These are phyloP conservation scores for Stygiomarasmius scandens DNA, from an alignment of 1,284 basidiomycete genomes.

Conservation along the genomic window DNA sequence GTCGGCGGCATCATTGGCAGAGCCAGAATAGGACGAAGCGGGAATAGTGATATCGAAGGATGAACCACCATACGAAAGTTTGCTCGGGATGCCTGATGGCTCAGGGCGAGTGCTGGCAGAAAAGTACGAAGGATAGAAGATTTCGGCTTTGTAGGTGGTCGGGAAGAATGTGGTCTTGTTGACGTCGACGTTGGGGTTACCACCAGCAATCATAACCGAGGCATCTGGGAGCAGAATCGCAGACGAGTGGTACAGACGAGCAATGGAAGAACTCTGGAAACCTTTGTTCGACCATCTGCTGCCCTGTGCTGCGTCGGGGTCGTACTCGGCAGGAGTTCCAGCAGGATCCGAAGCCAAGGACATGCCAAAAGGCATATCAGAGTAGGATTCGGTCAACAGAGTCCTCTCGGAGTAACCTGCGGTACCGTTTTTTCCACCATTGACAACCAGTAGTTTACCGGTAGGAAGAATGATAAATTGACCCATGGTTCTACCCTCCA, in stretches of 20 bases:
- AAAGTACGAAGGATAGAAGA: conserved; percentile 88
- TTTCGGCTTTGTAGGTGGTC: conserved; percentile 86
- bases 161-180: conserved; percentile 72
- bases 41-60: conserved; percentile 71
- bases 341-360: conserved; percentile 71
- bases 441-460: conserved; percentile 65
- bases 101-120: conserved; percentile 72
- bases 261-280: conserved; percentile 59
- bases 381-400: conserved; percentile 32
- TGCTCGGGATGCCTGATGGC: conserved; percentile 72
- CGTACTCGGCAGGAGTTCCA: conserved; percentile 74
- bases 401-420: conserved; percentile 53
- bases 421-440: conserved; percentile 69
- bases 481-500: conserved; percentile 77
- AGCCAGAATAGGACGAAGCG: conserved; percentile 64
- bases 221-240: conserved; percentile 90
- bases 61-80: conserved; percentile 84
- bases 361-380: conserved; percentile 52
- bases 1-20: conserved; percentile 69
- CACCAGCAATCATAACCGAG: conserved; percentile 87
- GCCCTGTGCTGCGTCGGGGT: conserved; percentile 67
- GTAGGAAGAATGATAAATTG: conserved; percentile 74
- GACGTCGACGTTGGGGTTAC: conserved; percentile 91
- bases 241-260: conserved; percentile 87
- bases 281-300: conserved; percentile 75